Percentiles rank a stretch among this genome's conserved stretches.
Conservation (phyloP, 352 stramenopile genomes). For the Phytopythium litorale region DNA sequence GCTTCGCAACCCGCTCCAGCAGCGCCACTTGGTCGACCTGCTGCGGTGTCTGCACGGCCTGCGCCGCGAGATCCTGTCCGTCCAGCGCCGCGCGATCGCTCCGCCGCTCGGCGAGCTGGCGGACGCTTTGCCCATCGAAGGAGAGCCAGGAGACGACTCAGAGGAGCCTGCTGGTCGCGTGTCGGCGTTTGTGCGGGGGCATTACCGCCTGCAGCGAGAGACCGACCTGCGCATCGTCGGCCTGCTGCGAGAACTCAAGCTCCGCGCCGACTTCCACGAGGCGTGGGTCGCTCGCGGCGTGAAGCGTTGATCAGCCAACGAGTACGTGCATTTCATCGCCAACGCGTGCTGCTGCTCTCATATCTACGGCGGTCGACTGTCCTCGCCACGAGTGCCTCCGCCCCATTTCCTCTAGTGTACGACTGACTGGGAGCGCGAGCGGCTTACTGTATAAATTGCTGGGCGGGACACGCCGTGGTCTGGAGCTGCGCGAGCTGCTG, state of each 20-base stretch:
- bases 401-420: not conserved
- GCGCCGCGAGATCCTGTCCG: slow-evolving; percentile 25
- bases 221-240: slow-evolving; percentile 23
- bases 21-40: slow-evolving; percentile 19
- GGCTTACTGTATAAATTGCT: slow-evolving; percentile 7
- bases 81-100: slow-evolving; percentile 10
- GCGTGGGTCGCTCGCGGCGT: slow-evolving; percentile 22
- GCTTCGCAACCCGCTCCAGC: slow-evolving; percentile 38
- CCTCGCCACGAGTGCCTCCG: not conserved
- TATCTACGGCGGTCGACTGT: not conserved
- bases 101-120: not conserved
- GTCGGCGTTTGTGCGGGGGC: not conserved
- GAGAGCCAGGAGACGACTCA: not conserved
- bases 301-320: not conserved
- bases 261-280: slow-evolving; percentile 41
- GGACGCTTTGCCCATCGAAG: not conserved
- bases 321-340: not conserved
- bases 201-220: slow-evolving; percentile 17
- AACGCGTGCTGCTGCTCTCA: not conserved
- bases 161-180: not conserved
- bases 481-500: slow-evolving; percentile 18
- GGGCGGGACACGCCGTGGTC: slow-evolving; percentile 15
- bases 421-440: not conserved
- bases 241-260: slow-evolving; percentile 29
- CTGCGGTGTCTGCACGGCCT: slow-evolving; percentile 23